Evolutionary conservation across 1,139 yeast genomes (phyloP).

Genomic region (Debaryomyces fabryi): DNA sequence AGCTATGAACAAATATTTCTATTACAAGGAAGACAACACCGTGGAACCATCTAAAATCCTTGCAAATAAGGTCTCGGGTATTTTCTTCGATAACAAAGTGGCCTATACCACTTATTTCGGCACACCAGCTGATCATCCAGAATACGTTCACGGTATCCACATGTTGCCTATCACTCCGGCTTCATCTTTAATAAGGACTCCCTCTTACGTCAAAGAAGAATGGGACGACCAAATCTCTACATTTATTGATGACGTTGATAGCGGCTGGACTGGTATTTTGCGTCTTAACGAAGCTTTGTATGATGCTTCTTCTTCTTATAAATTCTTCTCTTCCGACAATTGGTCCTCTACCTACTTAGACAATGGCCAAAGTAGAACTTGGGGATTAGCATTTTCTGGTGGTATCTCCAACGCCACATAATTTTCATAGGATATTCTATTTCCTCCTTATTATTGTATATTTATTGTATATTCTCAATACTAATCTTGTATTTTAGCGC

Average conservation of each 20-base stretch:
- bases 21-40: constrained; percentile 56
- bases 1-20: constrained; percentile 65
- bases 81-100: constrained; percentile 80
- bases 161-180: constrained; percentile 87
- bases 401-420: constrained; percentile 29
- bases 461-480: background rate
- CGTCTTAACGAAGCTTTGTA: constrained; percentile 75
- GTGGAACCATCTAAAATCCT: constrained; percentile 60
- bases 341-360: constrained; percentile 64
- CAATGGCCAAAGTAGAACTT: constrained; percentile 86
- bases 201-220: constrained; percentile 75
- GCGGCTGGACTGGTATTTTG: constrained; percentile 90
- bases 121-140: constrained; percentile 53
- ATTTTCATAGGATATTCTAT: background rate
- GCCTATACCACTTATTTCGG: constrained; percentile 74
- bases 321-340: constrained; percentile 59
- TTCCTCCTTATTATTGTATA: constrained; percentile 1
- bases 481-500: constrained; percentile 1
- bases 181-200: constrained; percentile 71
- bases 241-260: constrained; percentile 57
- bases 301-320: constrained; percentile 68
- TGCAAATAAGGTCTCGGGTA: constrained; percentile 74
- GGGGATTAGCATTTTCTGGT: constrained; percentile 84
- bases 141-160: constrained; percentile 94
- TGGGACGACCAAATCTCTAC: constrained; percentile 62